Conservation (phyloP, 306 rosid genomes). For the Rosa rugosa region DNA sequence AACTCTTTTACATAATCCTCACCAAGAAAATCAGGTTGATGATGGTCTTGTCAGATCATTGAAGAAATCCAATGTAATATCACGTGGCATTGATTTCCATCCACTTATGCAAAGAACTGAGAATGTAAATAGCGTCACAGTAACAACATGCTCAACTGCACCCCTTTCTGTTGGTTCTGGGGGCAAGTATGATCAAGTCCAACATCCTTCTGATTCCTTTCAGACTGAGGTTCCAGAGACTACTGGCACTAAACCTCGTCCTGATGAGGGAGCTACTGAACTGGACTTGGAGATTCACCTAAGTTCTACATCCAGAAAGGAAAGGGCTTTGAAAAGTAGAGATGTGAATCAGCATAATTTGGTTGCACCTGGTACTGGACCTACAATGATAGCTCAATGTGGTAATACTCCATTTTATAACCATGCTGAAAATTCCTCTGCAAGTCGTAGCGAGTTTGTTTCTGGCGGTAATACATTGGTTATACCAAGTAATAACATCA, state of each 20-base stretch:
- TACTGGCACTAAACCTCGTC: conserved; percentile 30
- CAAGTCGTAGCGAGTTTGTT: conserved; percentile 35
- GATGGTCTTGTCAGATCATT: conserved; percentile 38
- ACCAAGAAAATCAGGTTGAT: conserved; percentile 49
- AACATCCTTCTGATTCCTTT: conserved; percentile 34
- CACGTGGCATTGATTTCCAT: conserved; percentile 84
- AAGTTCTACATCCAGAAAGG: conserved; percentile 58
- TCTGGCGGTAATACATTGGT: conserved; percentile 37
- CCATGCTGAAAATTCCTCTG: conserved; percentile 38
- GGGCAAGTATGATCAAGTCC: conserved; percentile 30
- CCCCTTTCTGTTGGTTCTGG: conserved; percentile 25
- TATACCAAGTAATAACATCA: conserved; percentile 37
- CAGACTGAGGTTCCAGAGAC: conserved; percentile 39
- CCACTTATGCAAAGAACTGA: conserved; percentile 85
- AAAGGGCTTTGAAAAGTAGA: conserved; percentile 38
- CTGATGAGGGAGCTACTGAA: conserved; percentile 52
- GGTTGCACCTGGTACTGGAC: conserved; percentile 33
- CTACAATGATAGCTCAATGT: conserved; percentile 27
- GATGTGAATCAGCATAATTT: conserved; percentile 34
- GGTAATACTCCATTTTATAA: conserved; percentile 24
- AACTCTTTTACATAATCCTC: conserved; percentile 68
- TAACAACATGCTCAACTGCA: conserved; percentile 20
- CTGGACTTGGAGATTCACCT: conserved; percentile 86
- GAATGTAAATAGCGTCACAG: conserved; percentile 19
- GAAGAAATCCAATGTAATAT: conserved; percentile 45